Conservation (phyloP, 768 basidiomycete genomes). For the Amanita subjunquillea region DNA sequence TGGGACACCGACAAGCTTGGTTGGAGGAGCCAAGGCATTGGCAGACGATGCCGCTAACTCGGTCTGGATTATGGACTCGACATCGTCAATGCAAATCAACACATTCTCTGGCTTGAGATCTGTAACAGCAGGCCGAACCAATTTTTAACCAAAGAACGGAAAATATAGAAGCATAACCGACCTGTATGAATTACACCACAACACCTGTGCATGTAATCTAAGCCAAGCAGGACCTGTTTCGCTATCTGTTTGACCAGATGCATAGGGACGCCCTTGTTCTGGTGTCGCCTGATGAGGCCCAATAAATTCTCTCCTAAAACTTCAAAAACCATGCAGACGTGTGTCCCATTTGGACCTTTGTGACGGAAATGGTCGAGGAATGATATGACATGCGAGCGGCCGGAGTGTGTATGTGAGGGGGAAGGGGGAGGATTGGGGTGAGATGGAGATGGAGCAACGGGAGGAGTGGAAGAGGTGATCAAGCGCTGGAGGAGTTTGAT, state of each 20-base stretch:
- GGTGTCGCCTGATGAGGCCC: constrained; percentile 94
- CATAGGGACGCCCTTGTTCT: constrained; percentile 96
- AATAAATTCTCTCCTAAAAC: constrained; percentile 96
- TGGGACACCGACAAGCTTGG: constrained; percentile 85
- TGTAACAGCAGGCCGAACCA: constrained; percentile 12
- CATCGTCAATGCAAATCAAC: constrained; percentile 92
- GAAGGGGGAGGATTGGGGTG: constrained; percentile 41
- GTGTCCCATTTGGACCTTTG: constrained; percentile 91
- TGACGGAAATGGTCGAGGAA: constrained; percentile 97
- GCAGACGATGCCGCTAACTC: constrained; percentile 50
- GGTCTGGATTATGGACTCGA: constrained; percentile 82
- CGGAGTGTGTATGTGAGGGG: constrained; percentile 70
- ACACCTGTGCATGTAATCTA: constrained; percentile 97
- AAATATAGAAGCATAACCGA: constrained; percentile 17
- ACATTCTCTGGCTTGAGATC: constrained; percentile 99
- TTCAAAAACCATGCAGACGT: constrained; percentile 99
- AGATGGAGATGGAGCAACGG: constrained; percentile 32
- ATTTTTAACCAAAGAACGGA: background rate
- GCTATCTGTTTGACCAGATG: constrained; percentile 91
- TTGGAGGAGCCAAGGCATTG: constrained; percentile 37
- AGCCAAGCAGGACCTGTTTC: constrained; percentile 88
- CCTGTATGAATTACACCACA: constrained; percentile 97
- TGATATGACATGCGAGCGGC: constrained; percentile 89
- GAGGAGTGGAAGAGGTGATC: constrained; percentile 70
- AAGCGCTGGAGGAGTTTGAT: constrained; percentile 96